These are phyloP conservation scores for Condylostoma magnum DNA, from an alignment of 169 alveolate genomes.

Conservation along the genomic window DNA sequence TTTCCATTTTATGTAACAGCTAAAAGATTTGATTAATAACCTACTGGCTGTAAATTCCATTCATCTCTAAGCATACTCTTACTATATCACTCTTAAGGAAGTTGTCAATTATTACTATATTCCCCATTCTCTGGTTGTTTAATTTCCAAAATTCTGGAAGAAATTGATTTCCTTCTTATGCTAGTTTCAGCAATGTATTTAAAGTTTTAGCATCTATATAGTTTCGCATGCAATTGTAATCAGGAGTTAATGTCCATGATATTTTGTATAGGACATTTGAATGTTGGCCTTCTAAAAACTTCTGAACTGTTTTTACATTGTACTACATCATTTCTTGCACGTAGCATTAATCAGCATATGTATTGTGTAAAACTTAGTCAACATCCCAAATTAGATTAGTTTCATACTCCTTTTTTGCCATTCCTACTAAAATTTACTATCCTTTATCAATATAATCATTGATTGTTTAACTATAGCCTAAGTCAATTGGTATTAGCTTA, in stretches of 20 bases:
- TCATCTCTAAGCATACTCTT: not conserved
- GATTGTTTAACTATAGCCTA: not conserved
- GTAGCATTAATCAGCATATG: not conserved
- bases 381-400: not conserved
- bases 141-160: not conserved
- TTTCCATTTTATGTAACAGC: too few relatives aligned
- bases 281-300: not conserved
- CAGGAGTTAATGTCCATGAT: not conserved
- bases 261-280: not conserved
- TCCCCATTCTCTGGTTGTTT: constrained; percentile 6
- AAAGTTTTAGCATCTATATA: not conserved
- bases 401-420: not conserved
- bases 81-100: not conserved
- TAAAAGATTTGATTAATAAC: too few relatives aligned
- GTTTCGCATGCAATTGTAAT: not conserved
- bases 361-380: not conserved
- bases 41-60: too few relatives aligned
- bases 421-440: not conserved
- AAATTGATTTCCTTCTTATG: not conserved
- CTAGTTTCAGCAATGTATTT: not conserved
- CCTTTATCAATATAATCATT: not conserved
- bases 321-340: not conserved
- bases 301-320: not conserved
- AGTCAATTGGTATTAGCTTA: constrained; percentile 1
- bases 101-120: not conserved